phyloP scores from a whole-genome alignment of 2,329 filamentous ascomycete genomes.

The Beauveria pseudobassiana region DNA sequence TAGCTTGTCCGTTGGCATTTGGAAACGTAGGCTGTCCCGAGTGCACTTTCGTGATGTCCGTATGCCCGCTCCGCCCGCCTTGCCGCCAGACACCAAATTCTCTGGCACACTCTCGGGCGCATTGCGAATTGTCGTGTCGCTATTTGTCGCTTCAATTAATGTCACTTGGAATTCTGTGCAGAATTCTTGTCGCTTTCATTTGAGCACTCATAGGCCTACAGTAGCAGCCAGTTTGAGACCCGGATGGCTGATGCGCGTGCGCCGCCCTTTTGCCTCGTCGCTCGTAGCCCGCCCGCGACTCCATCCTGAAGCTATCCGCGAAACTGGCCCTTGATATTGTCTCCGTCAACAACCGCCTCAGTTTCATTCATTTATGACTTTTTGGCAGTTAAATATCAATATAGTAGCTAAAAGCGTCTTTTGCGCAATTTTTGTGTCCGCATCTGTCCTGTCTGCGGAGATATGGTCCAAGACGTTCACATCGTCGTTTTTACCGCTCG shows the following conservation, averaged over 20 bases:
- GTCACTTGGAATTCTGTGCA: not conserved
- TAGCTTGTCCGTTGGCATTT: conserved; percentile 9
- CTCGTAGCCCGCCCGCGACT: not conserved
- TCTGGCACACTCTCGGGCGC: conserved; percentile 24
- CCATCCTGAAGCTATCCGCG: conserved; percentile 15
- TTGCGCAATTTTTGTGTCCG: not conserved
- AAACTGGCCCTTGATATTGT: conserved; percentile 3
- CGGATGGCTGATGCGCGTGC: not conserved
- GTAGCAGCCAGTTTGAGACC: not conserved
- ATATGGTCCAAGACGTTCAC: not conserved
- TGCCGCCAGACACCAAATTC: not conserved
- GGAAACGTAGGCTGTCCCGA: not conserved
- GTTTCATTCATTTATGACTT: not conserved
- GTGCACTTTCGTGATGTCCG: not conserved
- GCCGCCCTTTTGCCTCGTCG: not conserved
- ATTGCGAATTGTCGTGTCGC: conserved; percentile 22
- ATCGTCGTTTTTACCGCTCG: conserved; percentile 12
- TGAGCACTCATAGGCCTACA: conserved; percentile 10
- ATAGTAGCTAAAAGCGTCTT: not conserved
- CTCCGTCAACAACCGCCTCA: conserved; percentile 8
- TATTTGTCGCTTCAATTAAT: not conserved
- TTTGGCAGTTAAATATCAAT: not conserved
- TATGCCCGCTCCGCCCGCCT: conserved; percentile 4
- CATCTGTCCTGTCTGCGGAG: not conserved
- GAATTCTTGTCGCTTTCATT: conserved; percentile 2